Evolutionary conservation across 768 basidiomycete species (phyloP).

Genomic region (Candolleomyces aberdarensis): DNA sequence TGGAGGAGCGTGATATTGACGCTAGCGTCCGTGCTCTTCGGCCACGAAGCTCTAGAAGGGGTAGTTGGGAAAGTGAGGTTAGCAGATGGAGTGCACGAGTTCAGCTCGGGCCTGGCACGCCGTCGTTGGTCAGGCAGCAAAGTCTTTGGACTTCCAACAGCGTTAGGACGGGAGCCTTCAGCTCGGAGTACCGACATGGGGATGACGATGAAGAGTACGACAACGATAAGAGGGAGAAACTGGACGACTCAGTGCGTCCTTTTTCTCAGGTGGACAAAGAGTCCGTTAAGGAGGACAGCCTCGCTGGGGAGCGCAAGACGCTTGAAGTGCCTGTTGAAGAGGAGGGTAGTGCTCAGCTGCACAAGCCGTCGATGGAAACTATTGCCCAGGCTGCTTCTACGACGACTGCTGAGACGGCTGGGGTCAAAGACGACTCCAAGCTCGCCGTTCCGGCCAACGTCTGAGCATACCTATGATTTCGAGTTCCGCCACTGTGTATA

Average conservation of each 20-base stretch:
- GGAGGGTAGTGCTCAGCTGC: neutral
- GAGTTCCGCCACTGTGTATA: neutral
- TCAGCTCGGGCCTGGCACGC: slow-evolving; percentile 43
- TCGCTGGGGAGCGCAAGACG: neutral
- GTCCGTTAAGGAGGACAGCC: neutral
- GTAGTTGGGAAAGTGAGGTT: slow-evolving; percentile 90
- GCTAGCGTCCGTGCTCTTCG: slow-evolving; percentile 89
- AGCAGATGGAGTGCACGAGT: slow-evolving; percentile 85
- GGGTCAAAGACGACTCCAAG: neutral
- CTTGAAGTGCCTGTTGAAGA: neutral
- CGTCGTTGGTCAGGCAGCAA: slow-evolving; percentile 48
- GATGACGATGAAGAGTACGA: slow-evolving; percentile 15
- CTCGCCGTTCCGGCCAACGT: neutral
- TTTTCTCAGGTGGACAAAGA: neutral
- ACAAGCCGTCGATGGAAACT: slow-evolving; percentile 23
- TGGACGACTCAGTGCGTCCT: neutral
- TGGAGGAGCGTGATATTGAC: slow-evolving; percentile 70
- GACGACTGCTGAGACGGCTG: neutral
- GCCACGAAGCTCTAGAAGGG: slow-evolving; percentile 79
- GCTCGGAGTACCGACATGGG: slow-evolving; percentile 41
- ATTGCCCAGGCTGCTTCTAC: slow-evolving; percentile 15
- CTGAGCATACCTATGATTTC: neutral
- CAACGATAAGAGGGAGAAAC: slow-evolving; percentile 2
- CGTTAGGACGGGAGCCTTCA: slow-evolving; percentile 53
- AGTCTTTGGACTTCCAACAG: slow-evolving; percentile 64